Evolutionary conservation across 129 eudicot genomes (phyloP).

Genomic region (Flaveria ramosissima): DNA sequence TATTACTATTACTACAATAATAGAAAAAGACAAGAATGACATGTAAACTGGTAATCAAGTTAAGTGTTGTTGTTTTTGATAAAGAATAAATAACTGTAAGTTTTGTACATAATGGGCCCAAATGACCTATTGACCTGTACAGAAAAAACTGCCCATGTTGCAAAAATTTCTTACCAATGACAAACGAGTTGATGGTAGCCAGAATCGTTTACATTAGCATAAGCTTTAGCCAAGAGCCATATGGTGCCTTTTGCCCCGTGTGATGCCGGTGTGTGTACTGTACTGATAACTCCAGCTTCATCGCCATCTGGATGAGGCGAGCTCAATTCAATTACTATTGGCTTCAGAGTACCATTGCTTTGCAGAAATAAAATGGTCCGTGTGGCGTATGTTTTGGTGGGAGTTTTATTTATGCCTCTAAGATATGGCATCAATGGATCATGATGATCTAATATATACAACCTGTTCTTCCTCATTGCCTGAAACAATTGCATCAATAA

Average conservation of each 20-base stretch:
- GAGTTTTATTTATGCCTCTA: slow-evolving; percentile 63
- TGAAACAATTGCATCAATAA: slow-evolving; percentile 15
- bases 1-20: not conserved
- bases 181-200: slow-evolving; percentile 78
- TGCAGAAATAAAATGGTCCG: slow-evolving; percentile 68
- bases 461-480: slow-evolving; percentile 48
- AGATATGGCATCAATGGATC: slow-evolving; percentile 73
- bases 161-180: slow-evolving; percentile 53
- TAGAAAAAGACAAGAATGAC: not conserved
- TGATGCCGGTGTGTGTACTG: slow-evolving; percentile 60
- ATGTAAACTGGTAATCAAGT: not conserved
- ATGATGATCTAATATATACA: slow-evolving; percentile 69
- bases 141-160: not conserved
- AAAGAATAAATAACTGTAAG: not conserved
- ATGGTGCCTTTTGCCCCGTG: slow-evolving; percentile 56
- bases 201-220: slow-evolving; percentile 72
- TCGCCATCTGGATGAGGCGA: slow-evolving; percentile 61
- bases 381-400: slow-evolving; percentile 63
- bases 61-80: not conserved
- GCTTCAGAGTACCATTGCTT: slow-evolving; percentile 60
- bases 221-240: slow-evolving; percentile 84
- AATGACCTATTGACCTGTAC: not conserved
- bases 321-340: slow-evolving; percentile 73
- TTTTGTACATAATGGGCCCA: no score
- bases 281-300: slow-evolving; percentile 47